These are phyloP conservation scores for Coemansia sp. DNA, from an alignment of 192 early-diverging fungal genomes.

Conservation along the genomic window DNA sequence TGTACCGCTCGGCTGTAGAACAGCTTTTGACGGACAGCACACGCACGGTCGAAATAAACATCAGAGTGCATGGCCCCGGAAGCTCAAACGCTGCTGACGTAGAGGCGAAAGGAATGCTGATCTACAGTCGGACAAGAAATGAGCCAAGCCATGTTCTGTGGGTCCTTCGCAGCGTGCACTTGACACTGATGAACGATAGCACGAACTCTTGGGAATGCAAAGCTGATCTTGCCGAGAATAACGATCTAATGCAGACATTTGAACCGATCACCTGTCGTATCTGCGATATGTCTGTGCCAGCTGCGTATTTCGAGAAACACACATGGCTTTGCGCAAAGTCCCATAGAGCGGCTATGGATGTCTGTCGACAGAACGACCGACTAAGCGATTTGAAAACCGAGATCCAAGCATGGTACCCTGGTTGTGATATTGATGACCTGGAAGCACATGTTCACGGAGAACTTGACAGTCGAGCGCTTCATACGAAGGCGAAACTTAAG, in stretches of 20 bases:
- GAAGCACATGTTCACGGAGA: conserved; percentile 31
- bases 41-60: conserved; percentile 39
- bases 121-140: conserved; percentile 22
- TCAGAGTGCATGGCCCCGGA: conserved; percentile 22
- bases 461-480: conserved; percentile 12
- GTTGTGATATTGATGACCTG: conserved; percentile 27
- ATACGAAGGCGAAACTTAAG: conserved; percentile 12
- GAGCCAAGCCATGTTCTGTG: conserved; percentile 49
- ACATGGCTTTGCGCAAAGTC: conserved; percentile 49
- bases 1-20: conserved; percentile 39
- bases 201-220: neutral
- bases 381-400: conserved; percentile 34
- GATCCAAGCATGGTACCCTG: conserved; percentile 44
- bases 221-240: too few relatives aligned
- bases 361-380: conserved; percentile 44
- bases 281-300: conserved; percentile 38
- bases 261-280: conserved; percentile 47
- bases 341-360: conserved; percentile 46
- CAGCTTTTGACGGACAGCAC: conserved; percentile 42
- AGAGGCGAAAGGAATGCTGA: conserved; percentile 49
- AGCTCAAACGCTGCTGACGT: conserved; percentile 7
- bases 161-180: conserved; percentile 33
- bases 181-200: neutral
- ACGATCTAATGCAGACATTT: neutral
- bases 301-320: conserved; percentile 44